Evolutionary conservation across 306 rosid species (phyloP), one percentile per base, ranked within the genome.

Genomic region (Casuarina glauca): DNA sequence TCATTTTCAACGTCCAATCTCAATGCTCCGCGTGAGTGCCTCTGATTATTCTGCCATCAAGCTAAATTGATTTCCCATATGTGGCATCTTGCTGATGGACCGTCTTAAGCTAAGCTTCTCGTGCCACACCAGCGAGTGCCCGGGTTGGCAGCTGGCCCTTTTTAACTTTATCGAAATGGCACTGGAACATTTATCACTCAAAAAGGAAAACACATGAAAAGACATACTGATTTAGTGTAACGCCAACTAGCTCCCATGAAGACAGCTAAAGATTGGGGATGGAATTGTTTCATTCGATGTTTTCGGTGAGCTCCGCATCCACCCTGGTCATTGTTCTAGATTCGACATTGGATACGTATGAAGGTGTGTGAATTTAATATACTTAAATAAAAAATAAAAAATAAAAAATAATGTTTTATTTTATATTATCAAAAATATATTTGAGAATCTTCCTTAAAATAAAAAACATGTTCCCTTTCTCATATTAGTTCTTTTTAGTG

Each of bases 1-100:
- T 26, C 32, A 26, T 26, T 80, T 76, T 78, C 81, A 20, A 20
- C 11, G 63, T 52, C 82, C 71, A 86, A 69, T 75, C 58, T 38
- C 9, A 78, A 32, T 46, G 50, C 62, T 77, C 83, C 70, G 79
- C 68, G 39, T 69, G 69, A 70, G n/a, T 74, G 10, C 70, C 50
- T 26, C 44, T 4, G 49, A 45, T 45, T 36, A 54, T 62, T 49
- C 19, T 13, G 10, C 35, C 42, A 32, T 49, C 26, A 48, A 6
- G 26, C 52, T 51, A 16, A 60, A 26, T 52, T 71, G 3, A 46
- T 55, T 62, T 82, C 51, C 77, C 72, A 70, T 71, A 66, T 48
- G 53, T 74, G 83, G 54, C 78, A 63, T 60, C 48, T n/a, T 52
- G 55, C 50, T 26, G 50, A 66, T 78, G 72, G 54, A 49, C 8